Evolutionary conservation across 306 rosid species (phyloP).

Genomic region (Calophaca sinica): DNA sequence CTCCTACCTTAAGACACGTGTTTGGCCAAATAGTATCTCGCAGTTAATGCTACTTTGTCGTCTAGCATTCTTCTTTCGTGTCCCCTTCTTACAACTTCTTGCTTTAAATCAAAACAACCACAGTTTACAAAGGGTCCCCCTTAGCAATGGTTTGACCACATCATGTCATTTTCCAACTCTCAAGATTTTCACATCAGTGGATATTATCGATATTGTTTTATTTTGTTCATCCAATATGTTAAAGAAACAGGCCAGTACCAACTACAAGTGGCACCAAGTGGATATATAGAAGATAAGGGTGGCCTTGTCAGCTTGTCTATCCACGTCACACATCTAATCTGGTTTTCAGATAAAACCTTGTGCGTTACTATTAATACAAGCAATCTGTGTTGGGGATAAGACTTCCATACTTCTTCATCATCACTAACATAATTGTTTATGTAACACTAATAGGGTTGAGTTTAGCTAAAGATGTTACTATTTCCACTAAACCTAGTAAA

Average conservation of each 20-base stretch:
- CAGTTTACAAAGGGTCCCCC: conserved; percentile 43
- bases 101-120: conserved; percentile 19
- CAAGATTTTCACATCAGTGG: conserved; percentile 32
- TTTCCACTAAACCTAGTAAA: too few species aligned
- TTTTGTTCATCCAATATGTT: conserved; percentile 1
- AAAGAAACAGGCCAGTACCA: conserved; percentile 39
- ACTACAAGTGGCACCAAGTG: conserved; percentile 54
- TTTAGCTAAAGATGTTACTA: too few species aligned
- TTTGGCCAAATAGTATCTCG: background rate
- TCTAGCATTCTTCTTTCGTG: too few species aligned
- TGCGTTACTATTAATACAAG: conserved; percentile 42
- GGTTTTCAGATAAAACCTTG: conserved; percentile 43
- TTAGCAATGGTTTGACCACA: conserved; percentile 42
- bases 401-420: conserved; percentile 10
- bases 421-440: background rate
- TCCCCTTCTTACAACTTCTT: background rate
- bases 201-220: conserved; percentile 30
- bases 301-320: conserved; percentile 53
- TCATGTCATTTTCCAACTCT: conserved; percentile 26
- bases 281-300: conserved; percentile 67
- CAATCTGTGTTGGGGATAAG: conserved; percentile 12
- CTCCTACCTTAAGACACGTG: background rate
- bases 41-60: background rate
- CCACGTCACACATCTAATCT: conserved; percentile 61
- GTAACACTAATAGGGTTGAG: too few species aligned